Percentiles rank a stretch among this genome's conserved stretches.
phyloP scores from a whole-genome alignment of 805 yeast genomes.

The Metschnikowia gelsemii region DNA sequence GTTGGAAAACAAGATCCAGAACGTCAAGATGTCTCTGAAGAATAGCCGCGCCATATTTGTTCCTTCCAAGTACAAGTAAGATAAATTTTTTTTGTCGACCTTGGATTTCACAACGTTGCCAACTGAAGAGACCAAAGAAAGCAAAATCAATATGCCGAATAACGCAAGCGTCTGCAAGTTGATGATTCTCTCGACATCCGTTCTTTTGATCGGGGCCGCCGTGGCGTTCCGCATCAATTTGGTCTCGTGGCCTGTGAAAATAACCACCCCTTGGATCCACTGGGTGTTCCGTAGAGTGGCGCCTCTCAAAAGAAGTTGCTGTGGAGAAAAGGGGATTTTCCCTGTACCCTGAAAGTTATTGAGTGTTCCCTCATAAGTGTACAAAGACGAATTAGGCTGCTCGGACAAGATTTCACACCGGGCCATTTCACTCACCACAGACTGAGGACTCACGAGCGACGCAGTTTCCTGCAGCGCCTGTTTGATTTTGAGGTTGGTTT shows the following conservation, averaged over 20 bases:
- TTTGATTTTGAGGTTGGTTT: constrained; percentile 92
- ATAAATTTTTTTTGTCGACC: constrained; percentile 49
- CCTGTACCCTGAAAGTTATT: constrained; percentile 47
- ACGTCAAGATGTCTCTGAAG: constrained; percentile 84
- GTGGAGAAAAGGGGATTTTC: constrained; percentile 75
- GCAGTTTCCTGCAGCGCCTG: constrained; percentile 83
- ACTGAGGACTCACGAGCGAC: constrained; percentile 62
- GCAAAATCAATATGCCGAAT: constrained; percentile 71
- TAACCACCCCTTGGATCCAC: constrained; percentile 91
- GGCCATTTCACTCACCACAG: constrained; percentile 37
- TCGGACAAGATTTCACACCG: constrained; percentile 63
- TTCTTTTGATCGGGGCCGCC: constrained; percentile 95
- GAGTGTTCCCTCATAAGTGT: constrained; percentile 91
- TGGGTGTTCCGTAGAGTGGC: constrained; percentile 93
- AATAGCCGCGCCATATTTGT: constrained; percentile 68
- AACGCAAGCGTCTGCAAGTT: constrained; percentile 88
- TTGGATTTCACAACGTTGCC: constrained; percentile 81
- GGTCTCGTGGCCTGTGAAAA: constrained; percentile 98
- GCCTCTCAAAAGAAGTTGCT: constrained; percentile 89
- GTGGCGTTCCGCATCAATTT: constrained; percentile 98
- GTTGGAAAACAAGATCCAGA: constrained; percentile 94
- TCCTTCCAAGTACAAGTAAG: constrained; percentile 68
- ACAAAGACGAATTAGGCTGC: constrained; percentile 89
- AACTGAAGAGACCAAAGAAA: constrained; percentile 76
- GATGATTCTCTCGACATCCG: constrained; percentile 94